Base-by-base conservation (phyloP, 345 rosid genomes). In the Pelargonium nanum region DNA sequence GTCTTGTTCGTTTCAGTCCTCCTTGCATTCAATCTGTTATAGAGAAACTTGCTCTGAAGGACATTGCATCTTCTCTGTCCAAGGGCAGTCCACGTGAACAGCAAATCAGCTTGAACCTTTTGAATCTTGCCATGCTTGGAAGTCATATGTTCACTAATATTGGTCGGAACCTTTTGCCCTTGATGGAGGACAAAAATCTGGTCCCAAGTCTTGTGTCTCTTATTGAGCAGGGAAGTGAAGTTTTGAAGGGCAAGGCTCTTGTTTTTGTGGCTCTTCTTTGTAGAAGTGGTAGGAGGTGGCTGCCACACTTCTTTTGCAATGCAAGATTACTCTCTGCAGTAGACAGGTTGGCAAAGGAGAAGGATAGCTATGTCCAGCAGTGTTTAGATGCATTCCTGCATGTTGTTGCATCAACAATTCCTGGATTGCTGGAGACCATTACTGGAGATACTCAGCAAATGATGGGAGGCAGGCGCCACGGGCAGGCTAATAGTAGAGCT, bases 41-140 rank as follows among this genome's bases (percentile, higher is more conserved):
- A 34, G 97, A 87, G 70, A 93, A 84, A 74, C 85, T 87, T 53
- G 76, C 96, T 26, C 69, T 84, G 67, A 93, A 89, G 79, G 96
- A 93, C 26, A 70, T 83, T 23, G 78, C 96, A 64, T 78, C 97
- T 65, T 66, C 90, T 58, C 84, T 93, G 48, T 76, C 73, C 61
- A 93, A 85, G 74, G 97, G 99, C 57, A 82, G 80, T 71, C 66
- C 87, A 48, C 87, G 99, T 48, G 99, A 93, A 71, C 99, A 93
- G 80, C 97, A 93, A 81, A 74, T 89, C 68, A 75, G 94, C 72
- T 73, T 93, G 73, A 93, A 93, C 75, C 85, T 93, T 72, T 74
- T 93, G 57, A 89, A 82, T 67, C 77, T 93, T 86, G 83, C 85
- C 69, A 75, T 89, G 89, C 81, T 83, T 71, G 91, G 84, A 58